Percentiles rank a stretch among this genome's conserved stretches.
Conservation (phyloP, 257 asterid genomes). For the Ophiorrhiza pumila region DNA sequence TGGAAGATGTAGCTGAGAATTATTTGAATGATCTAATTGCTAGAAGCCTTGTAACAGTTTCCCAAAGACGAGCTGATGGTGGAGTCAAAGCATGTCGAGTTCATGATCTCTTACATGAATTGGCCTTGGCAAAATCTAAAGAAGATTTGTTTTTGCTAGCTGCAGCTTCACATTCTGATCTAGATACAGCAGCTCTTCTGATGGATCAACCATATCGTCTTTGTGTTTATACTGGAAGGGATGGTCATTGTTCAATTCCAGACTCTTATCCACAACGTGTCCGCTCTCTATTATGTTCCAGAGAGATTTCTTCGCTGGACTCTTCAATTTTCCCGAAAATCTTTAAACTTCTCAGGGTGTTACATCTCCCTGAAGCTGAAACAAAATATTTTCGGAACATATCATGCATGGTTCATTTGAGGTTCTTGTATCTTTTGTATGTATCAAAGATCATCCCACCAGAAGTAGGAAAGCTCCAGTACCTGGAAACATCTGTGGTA, state of each 20-base stretch:
- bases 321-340: too few species aligned
- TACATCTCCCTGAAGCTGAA: too few species aligned
- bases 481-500: too few species aligned
- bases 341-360: too few species aligned
- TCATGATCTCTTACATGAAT: constrained; percentile 10
- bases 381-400: background rate
- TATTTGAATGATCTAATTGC: constrained; percentile 16
- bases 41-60: constrained; percentile 15
- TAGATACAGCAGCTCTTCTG: too few species aligned
- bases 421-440: too few species aligned
- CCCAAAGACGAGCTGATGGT: background rate
- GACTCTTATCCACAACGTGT: too few species aligned
- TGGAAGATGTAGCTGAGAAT: constrained; percentile 6
- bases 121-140: constrained; percentile 9
- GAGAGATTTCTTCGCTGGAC: too few species aligned
- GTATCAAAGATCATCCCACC: too few species aligned
- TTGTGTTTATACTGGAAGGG: background rate
- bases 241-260: too few species aligned
- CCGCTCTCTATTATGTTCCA: too few species aligned
- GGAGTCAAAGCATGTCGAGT: background rate
- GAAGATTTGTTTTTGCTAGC: background rate
- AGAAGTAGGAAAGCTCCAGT: too few species aligned
- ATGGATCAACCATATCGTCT: background rate
- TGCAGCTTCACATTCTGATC: background rate
- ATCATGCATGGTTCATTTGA: background rate